Conservation (phyloP, 2,329 filamentous ascomycete species). For the Xylariales sp. region DNA sequence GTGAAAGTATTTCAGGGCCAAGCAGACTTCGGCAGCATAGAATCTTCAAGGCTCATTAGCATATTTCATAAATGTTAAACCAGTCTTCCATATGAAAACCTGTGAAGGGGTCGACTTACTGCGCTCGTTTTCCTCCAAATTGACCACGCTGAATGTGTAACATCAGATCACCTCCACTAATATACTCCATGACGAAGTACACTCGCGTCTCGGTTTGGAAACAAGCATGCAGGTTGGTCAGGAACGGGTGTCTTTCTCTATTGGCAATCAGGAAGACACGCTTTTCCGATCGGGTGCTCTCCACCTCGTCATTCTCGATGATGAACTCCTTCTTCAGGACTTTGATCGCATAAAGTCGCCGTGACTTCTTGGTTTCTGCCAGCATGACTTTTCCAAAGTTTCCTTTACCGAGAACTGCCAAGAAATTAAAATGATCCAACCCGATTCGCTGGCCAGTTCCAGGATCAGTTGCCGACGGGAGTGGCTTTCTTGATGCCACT, state of each 20-base stretch:
- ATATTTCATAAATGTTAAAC: no score
- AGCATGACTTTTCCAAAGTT: conserved; percentile 99
- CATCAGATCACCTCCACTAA: conserved; percentile 98
- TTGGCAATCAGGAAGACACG: conserved; percentile 95
- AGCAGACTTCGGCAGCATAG: conserved; percentile 94
- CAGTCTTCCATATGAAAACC: conserved; percentile 12
- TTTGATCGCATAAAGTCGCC: conserved; percentile 96
- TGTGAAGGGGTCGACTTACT: conserved; percentile 55
- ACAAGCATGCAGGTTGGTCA: conserved; percentile 92
- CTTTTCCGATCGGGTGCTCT: conserved; percentile 97
- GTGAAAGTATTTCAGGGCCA: conserved; percentile 98
- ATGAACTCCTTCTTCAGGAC: conserved; percentile 99
- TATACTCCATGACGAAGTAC: conserved; percentile 99
- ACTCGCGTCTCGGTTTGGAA: conserved; percentile 98
- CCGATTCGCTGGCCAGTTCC: conserved; percentile 84
- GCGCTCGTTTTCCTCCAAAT: conserved; percentile 91
- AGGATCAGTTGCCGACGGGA: conserved; percentile 66
- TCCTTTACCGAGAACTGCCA: conserved; percentile 95
- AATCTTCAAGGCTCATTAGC: conserved; percentile 67
- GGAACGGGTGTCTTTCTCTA: conserved; percentile 92
- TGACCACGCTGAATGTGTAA: conserved; percentile 96
- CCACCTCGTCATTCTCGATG: conserved; percentile 98
- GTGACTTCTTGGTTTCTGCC: conserved; percentile 89
- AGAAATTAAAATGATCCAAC: conserved; percentile 97
- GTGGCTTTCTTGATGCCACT: conserved; percentile 47